Evolutionary conservation across 306 rosid genomes (phyloP), one percentile per base, ranked within the genome.

Genomic region (Acacia acuminata): DNA sequence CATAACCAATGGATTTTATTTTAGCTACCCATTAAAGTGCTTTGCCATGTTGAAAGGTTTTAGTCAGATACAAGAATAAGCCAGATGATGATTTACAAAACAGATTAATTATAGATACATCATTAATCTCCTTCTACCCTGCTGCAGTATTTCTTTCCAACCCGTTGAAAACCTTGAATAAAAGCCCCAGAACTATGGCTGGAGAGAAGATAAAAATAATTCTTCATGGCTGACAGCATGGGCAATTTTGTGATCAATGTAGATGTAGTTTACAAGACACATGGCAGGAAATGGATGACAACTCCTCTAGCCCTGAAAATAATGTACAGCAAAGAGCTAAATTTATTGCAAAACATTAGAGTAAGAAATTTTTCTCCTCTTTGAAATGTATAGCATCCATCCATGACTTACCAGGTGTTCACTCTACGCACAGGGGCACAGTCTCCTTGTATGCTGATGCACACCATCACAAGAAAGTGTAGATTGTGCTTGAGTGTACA

Each of bases 371-470:
- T 84, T 60, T 58, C 76, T 73, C 60, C 78, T 48, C 66, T 50
- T 65, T 76, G 60, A 65, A 68, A 32, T 8, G 72, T 67, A 43
- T 36, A 66, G 42, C 66, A 76, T 55, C 15, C 50, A 58, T 50
- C 15, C 50, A 58, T 50, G 72, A 85, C 87, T 84, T 87, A 91
- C 92, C 84, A 32, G 83, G 79, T 71, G 63, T 73, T 71, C 60
- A 30, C 78, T 25, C 89, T 92, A 92, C 5, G 99, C 99, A 87
- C 99, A 95, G 73, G 99, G 99, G 84, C 99, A 95, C 43, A 95
- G 89, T 87, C 99, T 88, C 89, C 88, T 90, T 73, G 97, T 93
- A 86, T 88, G 87, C 73, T 79, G 96, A 84, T 92, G 93, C 25
- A 87, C 93, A 86, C 99, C 99, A 81, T 90, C 94, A 79, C 99